A percentile compares a stretch with the other conserved stretches of the same genome.
Conservation (phyloP, 257 asterid genomes). For the Solanum sejunctum region DNA sequence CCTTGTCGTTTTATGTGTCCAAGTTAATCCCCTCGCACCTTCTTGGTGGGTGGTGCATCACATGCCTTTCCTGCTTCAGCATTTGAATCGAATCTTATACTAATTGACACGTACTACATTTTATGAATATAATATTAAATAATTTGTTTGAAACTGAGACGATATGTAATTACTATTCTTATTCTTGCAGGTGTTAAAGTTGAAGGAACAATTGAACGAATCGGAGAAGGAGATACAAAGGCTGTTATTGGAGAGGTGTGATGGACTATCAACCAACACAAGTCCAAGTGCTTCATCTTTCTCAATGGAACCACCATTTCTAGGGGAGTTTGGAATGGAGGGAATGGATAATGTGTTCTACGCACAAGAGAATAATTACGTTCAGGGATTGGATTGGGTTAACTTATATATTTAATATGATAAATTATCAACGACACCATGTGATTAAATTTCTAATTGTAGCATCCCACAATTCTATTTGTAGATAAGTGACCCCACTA, state of each 20-base stretch:
- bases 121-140: no score
- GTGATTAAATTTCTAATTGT: background rate
- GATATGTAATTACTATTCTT: background rate
- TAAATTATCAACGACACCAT: background rate
- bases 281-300: constrained; percentile 37
- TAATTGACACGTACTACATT: background rate
- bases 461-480: background rate
- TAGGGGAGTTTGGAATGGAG: constrained; percentile 37
- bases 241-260: constrained; percentile 23
- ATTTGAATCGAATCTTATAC: background rate
- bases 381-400: constrained; percentile 19
- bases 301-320: constrained; percentile 28
- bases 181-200: constrained; percentile 22
- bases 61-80: background rate
- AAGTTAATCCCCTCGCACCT: background rate
- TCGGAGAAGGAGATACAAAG: constrained; percentile 44
- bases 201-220: constrained; percentile 39
- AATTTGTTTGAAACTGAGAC: background rate
- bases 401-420: constrained; percentile 12
- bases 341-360: constrained; percentile 33
- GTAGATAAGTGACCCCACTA: background rate
- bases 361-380: constrained; percentile 14
- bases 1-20: background rate
- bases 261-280: constrained; percentile 34
- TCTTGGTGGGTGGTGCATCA: background rate